Evolutionary conservation across 306 rosid genomes (phyloP).

Genomic region (Medicago arabica): DNA sequence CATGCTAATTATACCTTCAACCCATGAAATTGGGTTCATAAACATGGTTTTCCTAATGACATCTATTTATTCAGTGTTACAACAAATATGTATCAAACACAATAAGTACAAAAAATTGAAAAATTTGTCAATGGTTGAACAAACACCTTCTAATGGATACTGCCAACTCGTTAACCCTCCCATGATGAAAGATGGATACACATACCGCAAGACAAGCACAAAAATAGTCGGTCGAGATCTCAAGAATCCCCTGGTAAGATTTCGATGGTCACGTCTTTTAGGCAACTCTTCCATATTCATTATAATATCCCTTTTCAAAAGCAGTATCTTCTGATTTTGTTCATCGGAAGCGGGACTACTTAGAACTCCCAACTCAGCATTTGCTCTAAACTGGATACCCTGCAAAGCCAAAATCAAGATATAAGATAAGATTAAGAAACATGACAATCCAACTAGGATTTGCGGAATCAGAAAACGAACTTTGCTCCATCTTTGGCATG

Average conservation of each 20-base stretch:
- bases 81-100: conserved; percentile 50
- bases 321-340: conserved; percentile 59
- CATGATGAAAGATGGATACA: conserved; percentile 76
- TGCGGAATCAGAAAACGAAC: neutral
- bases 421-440: conserved; percentile 25
- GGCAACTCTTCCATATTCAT: conserved; percentile 59
- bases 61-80: conserved; percentile 45
- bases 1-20: neutral
- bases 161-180: conserved; percentile 73
- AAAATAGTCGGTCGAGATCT: conserved; percentile 56
- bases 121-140: conserved; percentile 47
- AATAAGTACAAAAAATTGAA: conserved; percentile 20
- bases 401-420: conserved; percentile 46
- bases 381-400: conserved; percentile 55
- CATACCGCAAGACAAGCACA: conserved; percentile 75
- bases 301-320: conserved; percentile 54
- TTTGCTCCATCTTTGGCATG: neutral
- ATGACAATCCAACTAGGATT: neutral
- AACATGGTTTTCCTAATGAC: conserved; percentile 28
- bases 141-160: conserved; percentile 83
- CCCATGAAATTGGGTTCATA: neutral
- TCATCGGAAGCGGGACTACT: conserved; percentile 43
- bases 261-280: conserved; percentile 33
- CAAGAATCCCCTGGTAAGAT: conserved; percentile 45
- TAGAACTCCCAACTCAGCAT: conserved; percentile 44